These are phyloP conservation scores for Kwoniella sp. DNA, from an alignment of 768 basidiomycete genomes.

Conservation along the genomic window DNA sequence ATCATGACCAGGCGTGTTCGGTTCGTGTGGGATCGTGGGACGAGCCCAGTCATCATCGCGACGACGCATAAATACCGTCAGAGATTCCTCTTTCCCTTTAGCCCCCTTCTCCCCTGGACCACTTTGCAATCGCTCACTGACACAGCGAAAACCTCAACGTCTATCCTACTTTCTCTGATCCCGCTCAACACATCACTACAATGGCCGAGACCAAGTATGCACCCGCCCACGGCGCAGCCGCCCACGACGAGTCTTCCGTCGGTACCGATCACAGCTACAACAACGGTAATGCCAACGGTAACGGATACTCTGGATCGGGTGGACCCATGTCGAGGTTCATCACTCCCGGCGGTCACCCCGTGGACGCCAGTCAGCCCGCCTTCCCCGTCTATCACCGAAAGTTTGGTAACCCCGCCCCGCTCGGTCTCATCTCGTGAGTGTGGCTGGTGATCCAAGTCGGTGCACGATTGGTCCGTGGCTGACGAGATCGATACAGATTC, in stretches of 20 bases:
- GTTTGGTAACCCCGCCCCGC: conserved; percentile 49
- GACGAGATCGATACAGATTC: conserved; percentile 18
- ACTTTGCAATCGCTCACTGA: neutral
- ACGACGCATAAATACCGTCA: neutral
- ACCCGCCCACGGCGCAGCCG: neutral
- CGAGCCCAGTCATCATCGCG: no score
- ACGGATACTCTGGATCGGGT: conserved; percentile 21
- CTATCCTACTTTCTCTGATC: neutral
- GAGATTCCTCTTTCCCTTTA: neutral
- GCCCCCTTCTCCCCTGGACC: neutral
- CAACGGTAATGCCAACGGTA: neutral
- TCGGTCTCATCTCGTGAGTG: conserved; percentile 40
- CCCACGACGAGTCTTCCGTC: neutral
- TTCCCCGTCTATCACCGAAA: conserved; percentile 43
- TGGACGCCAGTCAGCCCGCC: conserved; percentile 44
- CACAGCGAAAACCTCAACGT: neutral
- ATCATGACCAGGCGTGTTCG: no score
- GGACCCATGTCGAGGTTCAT: conserved; percentile 35
- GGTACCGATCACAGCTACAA: neutral
- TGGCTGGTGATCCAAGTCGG: neutral
- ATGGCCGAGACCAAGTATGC: neutral
- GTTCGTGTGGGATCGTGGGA: no score
- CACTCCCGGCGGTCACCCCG: conserved; percentile 46
- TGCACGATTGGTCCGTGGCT: neutral
- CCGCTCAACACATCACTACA: neutral